phyloP scores from a whole-genome alignment of 768 basidiomycete species.

The Leccinum ochraceum region DNA sequence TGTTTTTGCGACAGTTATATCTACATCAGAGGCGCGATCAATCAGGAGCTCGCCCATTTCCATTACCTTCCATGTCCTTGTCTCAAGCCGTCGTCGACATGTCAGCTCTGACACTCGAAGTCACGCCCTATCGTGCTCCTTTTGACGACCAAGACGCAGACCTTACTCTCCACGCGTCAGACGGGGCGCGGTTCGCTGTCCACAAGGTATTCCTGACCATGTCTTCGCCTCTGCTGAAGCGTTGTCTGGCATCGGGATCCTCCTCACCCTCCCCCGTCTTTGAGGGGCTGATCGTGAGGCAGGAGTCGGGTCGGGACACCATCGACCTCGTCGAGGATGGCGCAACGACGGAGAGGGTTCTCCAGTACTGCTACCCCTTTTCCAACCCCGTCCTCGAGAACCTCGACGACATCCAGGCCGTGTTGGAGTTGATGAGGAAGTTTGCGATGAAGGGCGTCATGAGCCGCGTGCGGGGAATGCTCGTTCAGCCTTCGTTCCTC shows the following conservation, averaged over 20 bases:
- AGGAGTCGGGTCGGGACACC: slow-evolving; percentile 26
- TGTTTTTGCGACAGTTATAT: slow-evolving; percentile 27
- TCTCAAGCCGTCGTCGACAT: slow-evolving; percentile 29
- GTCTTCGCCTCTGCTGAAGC: slow-evolving; percentile 44
- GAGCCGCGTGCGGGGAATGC: slow-evolving; percentile 29
- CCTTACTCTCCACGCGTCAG: slow-evolving; percentile 42
- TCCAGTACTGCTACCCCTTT: slow-evolving; percentile 41
- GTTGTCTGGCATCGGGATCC: slow-evolving; percentile 26
- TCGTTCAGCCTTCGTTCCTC: slow-evolving; percentile 28
- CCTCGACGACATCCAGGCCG: slow-evolving; percentile 37
- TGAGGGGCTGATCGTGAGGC: slow-evolving; percentile 24
- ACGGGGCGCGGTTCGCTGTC: slow-evolving; percentile 45
- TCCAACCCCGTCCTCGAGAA: slow-evolving; percentile 32
- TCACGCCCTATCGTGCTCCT: slow-evolving; percentile 30
- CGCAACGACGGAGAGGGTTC: slow-evolving; percentile 32
- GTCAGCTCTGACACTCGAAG: slow-evolving; percentile 32
- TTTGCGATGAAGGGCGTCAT: slow-evolving; percentile 39
- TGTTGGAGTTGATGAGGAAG: slow-evolving; percentile 39
- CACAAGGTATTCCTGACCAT: slow-evolving; percentile 43
- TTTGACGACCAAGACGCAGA: slow-evolving; percentile 45
- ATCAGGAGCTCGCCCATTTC: slow-evolving; percentile 18
- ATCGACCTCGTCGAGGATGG: slow-evolving; percentile 37
- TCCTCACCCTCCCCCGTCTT: slow-evolving; percentile 32
- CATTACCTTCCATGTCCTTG: slow-evolving; percentile 28
- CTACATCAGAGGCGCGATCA: slow-evolving; percentile 23